phyloP scores from a whole-genome alignment of 805 yeast species.

The Metschnikowia shivogae region DNA sequence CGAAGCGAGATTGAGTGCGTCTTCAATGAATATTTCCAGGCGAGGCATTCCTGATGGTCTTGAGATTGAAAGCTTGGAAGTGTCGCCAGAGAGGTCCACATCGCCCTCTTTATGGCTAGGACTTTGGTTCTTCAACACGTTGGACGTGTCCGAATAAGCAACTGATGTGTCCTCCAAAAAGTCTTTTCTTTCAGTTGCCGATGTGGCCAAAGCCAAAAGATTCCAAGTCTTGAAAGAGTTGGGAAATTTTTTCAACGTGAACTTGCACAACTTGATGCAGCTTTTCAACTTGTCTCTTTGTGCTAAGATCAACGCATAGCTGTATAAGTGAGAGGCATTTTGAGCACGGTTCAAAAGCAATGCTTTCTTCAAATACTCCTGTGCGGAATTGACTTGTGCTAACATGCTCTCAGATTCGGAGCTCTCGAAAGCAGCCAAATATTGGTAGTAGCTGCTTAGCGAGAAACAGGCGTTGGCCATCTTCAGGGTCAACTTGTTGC shows the following conservation, averaged over 20 bases:
- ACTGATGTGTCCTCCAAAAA: conserved; percentile 12
- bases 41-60: conserved; percentile 25
- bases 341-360: conserved; percentile 37
- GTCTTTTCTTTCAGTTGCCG: conserved; percentile 52
- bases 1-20: conserved; percentile 45
- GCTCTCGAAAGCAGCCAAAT: conserved; percentile 24
- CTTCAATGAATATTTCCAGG: conserved; percentile 53
- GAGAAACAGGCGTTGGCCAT: conserved; percentile 37
- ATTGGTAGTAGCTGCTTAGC: conserved; percentile 30
- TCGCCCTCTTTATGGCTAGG: background rate
- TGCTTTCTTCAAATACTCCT: conserved; percentile 28
- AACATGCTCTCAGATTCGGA: conserved; percentile 20
- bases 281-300: conserved; percentile 39
- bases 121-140: background rate
- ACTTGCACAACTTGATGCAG: conserved; percentile 45
- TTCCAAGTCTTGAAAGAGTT: conserved; percentile 63
- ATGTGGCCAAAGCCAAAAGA: conserved; percentile 56
- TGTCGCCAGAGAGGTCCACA: background rate
- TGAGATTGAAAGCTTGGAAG: background rate
- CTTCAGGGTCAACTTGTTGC: conserved; percentile 9
- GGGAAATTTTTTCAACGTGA: conserved; percentile 48
- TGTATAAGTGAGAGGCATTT: conserved; percentile 24
- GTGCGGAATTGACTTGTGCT: conserved; percentile 2
- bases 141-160: background rate
- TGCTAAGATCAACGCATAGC: conserved; percentile 48